Base-by-base conservation (phyloP, 306 rosid genomes). In the Trichosanthes cucumerina region DNA sequence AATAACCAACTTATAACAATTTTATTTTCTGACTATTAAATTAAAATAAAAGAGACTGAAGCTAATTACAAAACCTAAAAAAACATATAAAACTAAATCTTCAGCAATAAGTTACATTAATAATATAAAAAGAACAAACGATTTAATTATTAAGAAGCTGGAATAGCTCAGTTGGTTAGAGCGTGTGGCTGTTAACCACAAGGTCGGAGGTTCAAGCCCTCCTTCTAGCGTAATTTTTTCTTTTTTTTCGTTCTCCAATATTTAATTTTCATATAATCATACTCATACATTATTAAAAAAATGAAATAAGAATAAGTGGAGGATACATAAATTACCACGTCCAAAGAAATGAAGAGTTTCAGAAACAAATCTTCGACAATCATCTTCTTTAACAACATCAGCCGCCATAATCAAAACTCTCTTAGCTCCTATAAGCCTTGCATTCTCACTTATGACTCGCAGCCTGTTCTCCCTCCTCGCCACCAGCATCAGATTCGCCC, bases 301-400 rank as follows among this genome's bases (percentile, higher is more conserved):
- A n/a, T n/a, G n/a, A n/a, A n/a, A 28, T 28, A 28, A 28, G 33
- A 2, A 28, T 1, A 28, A 2, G 33, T 28, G 33, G 33, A 28
- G 33, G 1, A 57, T 21, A 57, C 15, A n/a, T n/a, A 14, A 57
- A 28, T 46, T 93, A 93, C 98, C 82, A 39, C 89, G 96, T 4
- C 97, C 93, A 9, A 79, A 82, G 77, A 56, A 33, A 80, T 79
- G 77, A 2, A 91, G 44, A 31, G 93, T 86, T 80, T 90, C 90
- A 79, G 71, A 70, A 75, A 93, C 82, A 69, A 93, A 93, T 83
- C 90, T 85, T 78, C 88, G 73, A 31, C 98, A 93, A 3, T 93
- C 97, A 57, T 93, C 98, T 87, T 91, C 97, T 74, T 93, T 93
- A 1, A 93, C 97, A 76, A 93, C 98, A 83, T 93, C 97, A 18